These are phyloP conservation scores for Tolypocladium pustulatum DNA, from an alignment of 2,329 filamentous ascomycete species.

Conservation along the genomic window DNA sequence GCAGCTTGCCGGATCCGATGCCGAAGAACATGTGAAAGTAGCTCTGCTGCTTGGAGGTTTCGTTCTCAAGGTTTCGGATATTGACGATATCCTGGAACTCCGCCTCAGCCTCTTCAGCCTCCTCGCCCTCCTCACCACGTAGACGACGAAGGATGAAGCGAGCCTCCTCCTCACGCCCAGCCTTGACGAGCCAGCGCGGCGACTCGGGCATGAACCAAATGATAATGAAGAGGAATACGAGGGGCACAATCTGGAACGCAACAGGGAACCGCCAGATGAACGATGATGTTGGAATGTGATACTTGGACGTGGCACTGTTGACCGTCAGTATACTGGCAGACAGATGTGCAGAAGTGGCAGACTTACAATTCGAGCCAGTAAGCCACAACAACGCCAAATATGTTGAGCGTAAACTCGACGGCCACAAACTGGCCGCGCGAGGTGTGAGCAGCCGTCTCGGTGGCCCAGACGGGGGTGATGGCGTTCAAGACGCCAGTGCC, in stretches of 20 bases:
- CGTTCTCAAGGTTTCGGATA: constrained; percentile 51
- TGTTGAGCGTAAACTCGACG: constrained; percentile 64
- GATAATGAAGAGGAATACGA: constrained; percentile 42
- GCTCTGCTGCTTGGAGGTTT: constrained; percentile 44
- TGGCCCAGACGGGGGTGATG: constrained; percentile 62
- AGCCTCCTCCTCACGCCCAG: constrained; percentile 55
- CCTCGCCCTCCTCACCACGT: constrained; percentile 45
- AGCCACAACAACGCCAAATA: constrained; percentile 51
- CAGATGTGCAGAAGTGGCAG: no score
- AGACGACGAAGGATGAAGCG: constrained; percentile 54
- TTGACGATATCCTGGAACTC: constrained; percentile 61
- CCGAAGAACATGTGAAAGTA: constrained; percentile 60
- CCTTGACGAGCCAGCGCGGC: constrained; percentile 56
- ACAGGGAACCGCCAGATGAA: constrained; percentile 61
- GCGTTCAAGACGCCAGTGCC: constrained; percentile 62
- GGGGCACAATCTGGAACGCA: constrained; percentile 57
- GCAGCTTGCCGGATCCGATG: constrained; percentile 52
- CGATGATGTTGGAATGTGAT: constrained; percentile 44
- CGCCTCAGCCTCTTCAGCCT: constrained; percentile 41
- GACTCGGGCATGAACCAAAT: constrained; percentile 63
- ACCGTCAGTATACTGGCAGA: not conserved
- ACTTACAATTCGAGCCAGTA: constrained; percentile 48
- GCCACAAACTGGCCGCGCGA: constrained; percentile 59
- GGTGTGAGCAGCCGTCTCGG: constrained; percentile 57
- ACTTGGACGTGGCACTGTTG: constrained; percentile 42